Conservation (phyloP, 257 asterid species). For the Fraxinus quadrangulata region DNA sequence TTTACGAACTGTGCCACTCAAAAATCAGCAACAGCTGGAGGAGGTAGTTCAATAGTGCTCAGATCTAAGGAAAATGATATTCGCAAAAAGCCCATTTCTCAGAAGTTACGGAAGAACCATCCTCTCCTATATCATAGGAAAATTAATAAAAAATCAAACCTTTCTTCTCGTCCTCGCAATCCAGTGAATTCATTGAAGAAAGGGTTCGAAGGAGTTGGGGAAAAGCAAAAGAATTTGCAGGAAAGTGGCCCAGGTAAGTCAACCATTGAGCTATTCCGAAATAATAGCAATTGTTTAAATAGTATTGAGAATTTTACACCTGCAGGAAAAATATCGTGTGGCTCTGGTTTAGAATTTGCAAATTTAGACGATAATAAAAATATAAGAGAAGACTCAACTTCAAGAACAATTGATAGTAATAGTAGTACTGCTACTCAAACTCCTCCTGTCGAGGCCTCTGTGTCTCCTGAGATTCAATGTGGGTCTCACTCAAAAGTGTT, state of each 20-base stretch:
- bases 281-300: constrained; percentile 17
- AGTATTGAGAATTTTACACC: constrained; percentile 44
- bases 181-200: constrained; percentile 30
- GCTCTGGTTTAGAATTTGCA: constrained; percentile 32
- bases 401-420: constrained; percentile 13
- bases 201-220: constrained; percentile 25
- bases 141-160: constrained; percentile 36
- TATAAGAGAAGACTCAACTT: constrained; percentile 28
- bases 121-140: constrained; percentile 19
- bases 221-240: constrained; percentile 23
- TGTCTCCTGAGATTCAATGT: constrained; percentile 78
- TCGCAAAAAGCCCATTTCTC: constrained; percentile 36
- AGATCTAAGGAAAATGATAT: constrained; percentile 46
- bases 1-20: constrained; percentile 18
- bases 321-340: constrained; percentile 33
- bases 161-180: constrained; percentile 28
- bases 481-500: constrained; percentile 39
- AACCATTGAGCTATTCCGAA: constrained; percentile 19
- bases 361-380: constrained; percentile 15
- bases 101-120: constrained; percentile 33
- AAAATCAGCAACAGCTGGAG: constrained; percentile 26
- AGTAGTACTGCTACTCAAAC: constrained; percentile 43
- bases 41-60: constrained; percentile 22
- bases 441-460: constrained; percentile 83
- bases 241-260: constrained; percentile 42